phyloP scores from a whole-genome alignment of 169 alveolate species.

The Plasmodium inui region DNA sequence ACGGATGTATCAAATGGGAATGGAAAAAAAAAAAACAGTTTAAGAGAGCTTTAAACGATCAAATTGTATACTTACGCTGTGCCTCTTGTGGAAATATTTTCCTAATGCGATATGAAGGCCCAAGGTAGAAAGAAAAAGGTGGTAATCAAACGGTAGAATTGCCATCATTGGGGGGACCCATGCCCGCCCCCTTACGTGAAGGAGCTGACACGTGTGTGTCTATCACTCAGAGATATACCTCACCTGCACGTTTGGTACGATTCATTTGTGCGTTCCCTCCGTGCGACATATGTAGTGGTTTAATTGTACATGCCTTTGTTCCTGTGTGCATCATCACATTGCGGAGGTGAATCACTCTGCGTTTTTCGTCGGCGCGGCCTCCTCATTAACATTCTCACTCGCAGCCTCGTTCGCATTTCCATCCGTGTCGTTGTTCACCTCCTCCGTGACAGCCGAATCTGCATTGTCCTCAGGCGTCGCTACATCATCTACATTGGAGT shows the following conservation, averaged over 20 bases:
- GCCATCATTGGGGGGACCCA: background rate
- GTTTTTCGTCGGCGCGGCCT: background rate
- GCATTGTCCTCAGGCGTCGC: background rate
- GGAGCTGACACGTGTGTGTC: background rate
- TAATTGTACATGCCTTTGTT: background rate
- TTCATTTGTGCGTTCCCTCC: background rate
- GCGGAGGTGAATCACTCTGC: background rate
- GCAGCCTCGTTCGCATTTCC: background rate
- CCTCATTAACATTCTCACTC: background rate
- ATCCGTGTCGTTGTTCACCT: background rate
- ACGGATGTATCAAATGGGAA: background rate
- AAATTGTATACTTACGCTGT: too few species aligned
- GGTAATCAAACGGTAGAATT: background rate
- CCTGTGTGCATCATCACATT: background rate
- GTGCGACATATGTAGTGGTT: background rate
- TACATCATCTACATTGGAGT: background rate
- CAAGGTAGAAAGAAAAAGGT: background rate
- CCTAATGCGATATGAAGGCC: background rate
- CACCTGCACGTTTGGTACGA: background rate
- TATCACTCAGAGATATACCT: background rate
- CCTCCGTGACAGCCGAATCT: background rate
- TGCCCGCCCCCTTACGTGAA: too few species aligned
- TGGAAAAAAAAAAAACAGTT: background rate
- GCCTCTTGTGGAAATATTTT: too few species aligned
- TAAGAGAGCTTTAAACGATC: too few species aligned